Base-by-base conservation (phyloP, 208 protist species). In the Zelonia costaricensis region DNA sequence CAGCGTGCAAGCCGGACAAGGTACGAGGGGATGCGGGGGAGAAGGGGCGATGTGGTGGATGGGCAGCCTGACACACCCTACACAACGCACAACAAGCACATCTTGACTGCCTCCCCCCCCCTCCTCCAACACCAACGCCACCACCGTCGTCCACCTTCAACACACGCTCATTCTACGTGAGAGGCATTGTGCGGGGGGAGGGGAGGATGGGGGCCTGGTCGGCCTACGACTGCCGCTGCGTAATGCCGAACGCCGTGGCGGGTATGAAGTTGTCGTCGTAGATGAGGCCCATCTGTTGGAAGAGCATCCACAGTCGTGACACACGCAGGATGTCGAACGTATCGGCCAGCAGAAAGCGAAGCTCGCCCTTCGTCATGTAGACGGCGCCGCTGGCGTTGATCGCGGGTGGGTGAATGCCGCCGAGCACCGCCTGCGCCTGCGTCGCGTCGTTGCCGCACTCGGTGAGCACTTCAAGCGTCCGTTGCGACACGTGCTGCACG, bases 331-430 rank as follows among this genome's bases (percentile, higher is more conserved):
- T 96, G 56, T 97, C 92, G 2, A 95, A 68, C 15, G 86, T 77
- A 36, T 83, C 71, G 9, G 67, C 67, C 22, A 75, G 57, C 39
- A 95, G 45, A 64, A 90, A 96, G 31, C 92, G 84, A 46, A 97
- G 68, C 70, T 97, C 92, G 18, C 92, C 92, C 64, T 97, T 97
- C 23, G 92, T 96, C 68, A 97, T 77, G 69, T 89, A 91, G 23
- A 97, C 56, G 2, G 92, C 92, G 10, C 90, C 84, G 9, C 91
- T 76, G 0, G 76, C 80, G 63, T 96, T 91, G 31, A 97, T 69
- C 2, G 61, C 73, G 9, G 92, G 92, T 12, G 60, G 73, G 47
- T 96, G 92, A 58, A 97, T 94, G 45, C 90, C 82, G 20, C 76
- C 68, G 30, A 96, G 66, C 12, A 85, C 76, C 46, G 65, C 51